Base-by-base conservation (phyloP, 805 yeast species). In the Zygotorulaspora florentina region DNA sequence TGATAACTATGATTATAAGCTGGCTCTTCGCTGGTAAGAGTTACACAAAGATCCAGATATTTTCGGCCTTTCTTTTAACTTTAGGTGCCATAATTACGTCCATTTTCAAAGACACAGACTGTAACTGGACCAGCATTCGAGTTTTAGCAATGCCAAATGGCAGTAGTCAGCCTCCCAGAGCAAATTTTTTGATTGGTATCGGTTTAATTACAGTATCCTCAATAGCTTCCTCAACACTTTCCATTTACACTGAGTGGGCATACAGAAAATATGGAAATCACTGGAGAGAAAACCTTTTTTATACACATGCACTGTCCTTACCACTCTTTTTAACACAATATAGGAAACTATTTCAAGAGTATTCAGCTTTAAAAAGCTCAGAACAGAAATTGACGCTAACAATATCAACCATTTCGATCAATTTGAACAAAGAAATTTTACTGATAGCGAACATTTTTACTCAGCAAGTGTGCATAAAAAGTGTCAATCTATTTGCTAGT, bases 221-320 rank as follows among this genome's bases (percentile, higher is more conserved):
- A 56, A 78, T 72, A 2, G 31, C 74, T 2, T 74, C 85, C 10
- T 77, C 87, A 0, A 53, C 80, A n/a, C 70, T 79, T 66, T 83
- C 85, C 1, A 68, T 82, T 15, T 72, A 75, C 57, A 74, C 74
- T 35, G 88, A 84, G 55, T 61, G 61, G 40, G 72, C 81, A 0
- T 75, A 69, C 54, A 59, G 59, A 11, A 54, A 52, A 16, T 77
- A 80, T 56, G 85, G 85, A 5, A 71, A 70, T 44, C 74, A 75
- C 42, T 84, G 90, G 90, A 67, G 74, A 45, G 89, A 84, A 53
- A 72, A 75, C 29, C 59, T 85, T 37, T 84, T 85, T 55, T 83
- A 78, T 61, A 71, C 77, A 12, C 86, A 81, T 56, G 56, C 76
- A 5, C 66, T 79, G 34, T 76, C 80, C 0, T 53, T 84, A 9